Base-by-base conservation (phyloP, 2,329 filamentous ascomycete species). In the Tolypocladium ophioglossoides region DNA sequence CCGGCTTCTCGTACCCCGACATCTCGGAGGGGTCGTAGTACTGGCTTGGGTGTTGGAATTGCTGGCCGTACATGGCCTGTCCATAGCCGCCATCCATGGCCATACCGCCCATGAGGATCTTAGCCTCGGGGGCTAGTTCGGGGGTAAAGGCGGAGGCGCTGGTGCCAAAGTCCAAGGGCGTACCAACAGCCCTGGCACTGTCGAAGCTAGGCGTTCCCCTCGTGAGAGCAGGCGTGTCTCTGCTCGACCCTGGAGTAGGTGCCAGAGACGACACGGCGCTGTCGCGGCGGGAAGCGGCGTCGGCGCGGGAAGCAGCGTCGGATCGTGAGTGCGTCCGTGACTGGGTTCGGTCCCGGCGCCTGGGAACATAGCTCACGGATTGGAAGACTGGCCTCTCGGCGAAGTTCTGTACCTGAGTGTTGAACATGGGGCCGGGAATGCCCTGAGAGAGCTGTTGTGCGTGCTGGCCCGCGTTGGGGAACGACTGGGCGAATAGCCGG, bases 401-500 rank as follows among this genome's bases (percentile, higher is more conserved):
- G 4, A 37, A 27, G 27, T 14, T 50, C 37, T 50, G 44, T 10
- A 18, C n/a, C 44, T 39, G 52, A 11, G 35, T 12, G 14, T 50
- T 40, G 37, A 27, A 53, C 16, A 44, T 35, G 37, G 32, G 1
- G 12, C 22, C 22, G 22, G 50, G 3, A 27, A 46, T 12, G 22
- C 14, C 22, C 8, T 38, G 40, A 2, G 40, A 38, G 10, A 47
- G 18, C 6, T 52, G 32, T 34, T 51, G 37, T 12, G 22, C 11
- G 37, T 39, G 37, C 37, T 51, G 61, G 22, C 62, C 57, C 10
- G 68, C 68, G 47, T 67, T 66, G 1, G 75, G 75, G 38, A 79
- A 79, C 2, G 70, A 70, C 48, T 74, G 66, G 30, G 69, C 74
- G 49, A 80, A 80, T 7, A 71, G 63, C 40, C 67, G 67, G 57